Evolutionary conservation across 2,329 filamentous ascomycete species (phyloP), one percentile per base, ranked within the genome.

Genomic region (Pestalotiopsis sp.): DNA sequence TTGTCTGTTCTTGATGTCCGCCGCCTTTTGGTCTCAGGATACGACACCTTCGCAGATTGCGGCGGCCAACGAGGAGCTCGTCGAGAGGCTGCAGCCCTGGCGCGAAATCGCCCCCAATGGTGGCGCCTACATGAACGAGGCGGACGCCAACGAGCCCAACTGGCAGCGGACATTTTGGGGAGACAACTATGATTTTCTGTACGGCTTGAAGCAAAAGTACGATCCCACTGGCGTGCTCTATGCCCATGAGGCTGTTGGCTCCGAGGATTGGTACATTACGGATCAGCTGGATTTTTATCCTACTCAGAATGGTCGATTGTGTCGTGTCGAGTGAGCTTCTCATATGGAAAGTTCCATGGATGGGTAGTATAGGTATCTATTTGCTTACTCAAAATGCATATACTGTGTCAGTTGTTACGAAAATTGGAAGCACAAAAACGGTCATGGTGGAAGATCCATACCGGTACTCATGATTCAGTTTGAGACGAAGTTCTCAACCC

Each of bases 41-140:
- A 22, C 59, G 11, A 62, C 59, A 1, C 10, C 35, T 44, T 3
- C 17, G 1, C 24, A 62, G 9, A 62, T 62, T 14, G 59, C 59
- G 26, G 59, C 59, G 5, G 59, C 59, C 2, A 62, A 62, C 35
- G 14, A 62, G 35, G 30, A 22, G 20, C 59, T 62, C 59, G 59
- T 62, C 14, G 30, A 62, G 20, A 10, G 30, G 11, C 17, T 62
- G 30, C 59, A 62, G 35, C 59, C 59, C 0, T 68, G 67, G 26
- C 65, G 74, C 35, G 69, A 70, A 17, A 68, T 68, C 11, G 67
- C 70, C 13, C 73, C 72, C 1, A 11, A 44, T 4, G 22, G 26
- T 5, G 78, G 78, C 5, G 65, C 73, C 3, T 80, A 81, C 66
- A 68, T 79, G 73, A 82, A 81, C 67, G 81, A 84, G 74, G 80